A percentile compares a stretch with the other conserved stretches of the same genome.
phyloP scores from a whole-genome alignment of 257 asterid species.

The Solanum verrucosum region DNA sequence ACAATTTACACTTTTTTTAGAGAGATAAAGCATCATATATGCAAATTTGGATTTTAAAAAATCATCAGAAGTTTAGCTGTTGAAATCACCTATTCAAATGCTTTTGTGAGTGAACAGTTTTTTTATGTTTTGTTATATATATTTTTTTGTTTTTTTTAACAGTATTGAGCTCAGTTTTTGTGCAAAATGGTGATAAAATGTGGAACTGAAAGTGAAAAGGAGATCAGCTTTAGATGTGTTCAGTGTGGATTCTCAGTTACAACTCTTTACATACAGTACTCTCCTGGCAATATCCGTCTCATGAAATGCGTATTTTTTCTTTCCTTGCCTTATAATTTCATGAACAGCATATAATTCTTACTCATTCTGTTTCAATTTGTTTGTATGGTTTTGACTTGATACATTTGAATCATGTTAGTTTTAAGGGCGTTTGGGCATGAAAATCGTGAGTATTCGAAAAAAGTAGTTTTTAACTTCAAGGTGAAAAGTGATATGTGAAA shows the following conservation, averaged over 20 bases:
- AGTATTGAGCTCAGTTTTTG: not conserved
- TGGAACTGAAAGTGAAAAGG: not conserved
- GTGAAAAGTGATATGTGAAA: not conserved
- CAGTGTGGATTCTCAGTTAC: conserved; percentile 54
- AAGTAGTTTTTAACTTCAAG: not conserved
- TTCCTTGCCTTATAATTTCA: not conserved
- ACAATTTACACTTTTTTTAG: not conserved
- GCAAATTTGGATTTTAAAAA: not conserved
- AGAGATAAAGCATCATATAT: not conserved
- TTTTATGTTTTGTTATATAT: not conserved
- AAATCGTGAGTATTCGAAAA: not conserved
- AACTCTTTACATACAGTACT: conserved; percentile 70
- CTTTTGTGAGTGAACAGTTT: not conserved
- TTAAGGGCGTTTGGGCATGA: not conserved
- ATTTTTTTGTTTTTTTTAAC: not conserved
- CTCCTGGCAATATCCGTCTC: conserved; percentile 91
- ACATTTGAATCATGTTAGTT: not conserved
- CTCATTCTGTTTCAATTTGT: not conserved
- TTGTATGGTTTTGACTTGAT: not conserved
- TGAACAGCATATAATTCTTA: not conserved
- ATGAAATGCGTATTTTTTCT: conserved; percentile 54
- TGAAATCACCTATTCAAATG: not conserved
- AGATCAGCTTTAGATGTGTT: conserved; percentile 28
- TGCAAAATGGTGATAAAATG: not conserved
- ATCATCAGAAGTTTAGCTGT: not conserved